Conservation (phyloP, 306 rosid species). For the Rosa rugosa region DNA sequence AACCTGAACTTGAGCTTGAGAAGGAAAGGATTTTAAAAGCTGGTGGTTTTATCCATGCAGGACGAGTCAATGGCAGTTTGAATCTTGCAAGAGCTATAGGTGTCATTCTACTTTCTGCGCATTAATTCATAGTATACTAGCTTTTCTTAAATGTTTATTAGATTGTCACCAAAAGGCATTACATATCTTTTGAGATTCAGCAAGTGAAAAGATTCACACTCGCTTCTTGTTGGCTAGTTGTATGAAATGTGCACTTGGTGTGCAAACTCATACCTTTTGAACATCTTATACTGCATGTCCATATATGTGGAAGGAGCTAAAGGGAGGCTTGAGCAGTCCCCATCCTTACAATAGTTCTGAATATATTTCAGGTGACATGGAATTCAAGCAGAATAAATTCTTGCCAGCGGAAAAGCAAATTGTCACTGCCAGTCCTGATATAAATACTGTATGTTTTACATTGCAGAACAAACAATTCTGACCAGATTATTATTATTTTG, state of each 20-base stretch:
- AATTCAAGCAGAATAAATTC: slow-evolving; percentile 87
- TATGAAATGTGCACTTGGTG: neutral
- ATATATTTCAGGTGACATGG: slow-evolving; percentile 83
- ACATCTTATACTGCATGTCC: neutral
- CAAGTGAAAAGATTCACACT: neutral
- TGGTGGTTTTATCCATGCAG: slow-evolving; percentile 95
- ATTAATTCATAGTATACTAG: slow-evolving; percentile 1
- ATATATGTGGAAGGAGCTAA: neutral
- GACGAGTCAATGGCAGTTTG: slow-evolving; percentile 95
- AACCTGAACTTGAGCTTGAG: slow-evolving; percentile 90
- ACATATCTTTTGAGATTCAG: neutral
- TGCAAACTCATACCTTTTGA: neutral
- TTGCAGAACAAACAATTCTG: slow-evolving; percentile 1
- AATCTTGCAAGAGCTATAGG: slow-evolving; percentile 99
- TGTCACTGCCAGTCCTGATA: slow-evolving; percentile 89
- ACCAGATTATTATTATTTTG: neutral
- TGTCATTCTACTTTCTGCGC: slow-evolving; percentile 23
- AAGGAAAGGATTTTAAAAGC: slow-evolving; percentile 89
- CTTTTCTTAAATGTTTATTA: neutral
- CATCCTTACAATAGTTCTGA: slow-evolving; percentile 27
- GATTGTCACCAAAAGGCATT: neutral
- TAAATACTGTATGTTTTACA: slow-evolving; percentile 65
- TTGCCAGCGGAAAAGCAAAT: slow-evolving; percentile 82
- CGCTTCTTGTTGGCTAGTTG: neutral
- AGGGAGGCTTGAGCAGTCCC: slow-evolving; percentile 21